A percentile compares a stretch with the other conserved stretches of the same genome.
Evolutionary conservation across 1,139 yeast species (phyloP).

Genomic region (Candida tetrigidarum): DNA sequence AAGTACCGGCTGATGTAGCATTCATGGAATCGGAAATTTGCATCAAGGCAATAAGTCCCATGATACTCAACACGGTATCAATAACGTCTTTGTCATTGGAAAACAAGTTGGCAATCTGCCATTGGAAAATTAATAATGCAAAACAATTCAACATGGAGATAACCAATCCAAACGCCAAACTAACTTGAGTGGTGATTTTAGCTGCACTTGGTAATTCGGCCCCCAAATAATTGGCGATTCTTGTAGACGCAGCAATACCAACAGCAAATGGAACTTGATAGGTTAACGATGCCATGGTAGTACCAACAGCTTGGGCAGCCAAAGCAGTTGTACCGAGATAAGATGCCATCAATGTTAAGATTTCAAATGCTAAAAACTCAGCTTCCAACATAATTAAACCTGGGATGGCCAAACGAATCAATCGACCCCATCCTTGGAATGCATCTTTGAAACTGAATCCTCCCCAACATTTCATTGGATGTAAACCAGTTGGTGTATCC

Average conservation of each 20-base stretch:
- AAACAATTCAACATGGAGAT: conserved; percentile 47
- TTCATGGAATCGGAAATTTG: conserved; percentile 62
- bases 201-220: conserved; percentile 56
- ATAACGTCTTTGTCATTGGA: conserved; percentile 49
- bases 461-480: conserved; percentile 51
- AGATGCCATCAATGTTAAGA: conserved; percentile 57
- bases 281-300: conserved; percentile 57
- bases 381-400: conserved; percentile 64
- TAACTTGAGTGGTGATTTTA: conserved; percentile 46
- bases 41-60: conserved; percentile 59
- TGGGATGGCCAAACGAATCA: conserved; percentile 56
- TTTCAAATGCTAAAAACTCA: conserved; percentile 61
- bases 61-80: conserved; percentile 38
- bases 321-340: conserved; percentile 57
- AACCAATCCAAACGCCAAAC: conserved; percentile 46
- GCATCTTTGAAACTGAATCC: conserved; percentile 32
- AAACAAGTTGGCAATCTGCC: conserved; percentile 40
- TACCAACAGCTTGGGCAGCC: conserved; percentile 62
- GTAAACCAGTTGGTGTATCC: conserved; percentile 43
- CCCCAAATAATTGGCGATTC: conserved; percentile 63
- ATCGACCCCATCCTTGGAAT: conserved; percentile 50
- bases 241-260: conserved; percentile 61
- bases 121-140: conserved; percentile 41
- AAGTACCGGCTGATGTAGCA: conserved; percentile 63
- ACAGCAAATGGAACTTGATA: conserved; percentile 62